Evolutionary conservation across 2,329 filamentous ascomycete genomes (phyloP).

Genomic region (Alternaria incomplexa): DNA sequence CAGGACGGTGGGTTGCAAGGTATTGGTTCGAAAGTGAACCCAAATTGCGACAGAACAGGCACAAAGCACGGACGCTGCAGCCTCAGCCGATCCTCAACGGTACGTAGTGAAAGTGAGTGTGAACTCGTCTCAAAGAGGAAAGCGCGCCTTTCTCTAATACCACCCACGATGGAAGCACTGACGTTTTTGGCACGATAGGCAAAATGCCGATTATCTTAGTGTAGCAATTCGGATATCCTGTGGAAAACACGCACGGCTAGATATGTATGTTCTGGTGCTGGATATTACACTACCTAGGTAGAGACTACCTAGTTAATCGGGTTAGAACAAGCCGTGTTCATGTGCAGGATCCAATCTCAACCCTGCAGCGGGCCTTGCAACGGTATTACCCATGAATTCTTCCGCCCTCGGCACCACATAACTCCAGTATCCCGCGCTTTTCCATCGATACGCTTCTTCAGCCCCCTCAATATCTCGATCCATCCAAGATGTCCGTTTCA

Average conservation of each 20-base stretch:
- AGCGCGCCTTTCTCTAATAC: not conserved
- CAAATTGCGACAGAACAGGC: not conserved
- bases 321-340: too few species aligned
- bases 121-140: not conserved
- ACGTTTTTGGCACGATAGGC: too few species aligned
- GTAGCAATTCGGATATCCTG: too few species aligned
- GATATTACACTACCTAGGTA: too few species aligned
- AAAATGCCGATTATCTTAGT: too few species aligned
- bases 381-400: not conserved
- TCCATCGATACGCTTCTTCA: not conserved
- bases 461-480: not conserved
- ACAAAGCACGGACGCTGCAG: not conserved
- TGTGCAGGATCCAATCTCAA: too few species aligned
- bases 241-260: too few species aligned
- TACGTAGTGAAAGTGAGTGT: not conserved
- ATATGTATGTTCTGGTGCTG: too few species aligned
- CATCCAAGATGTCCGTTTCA: not conserved
- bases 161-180: too few species aligned
- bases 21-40: not conserved
- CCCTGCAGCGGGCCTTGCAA: too few species aligned
- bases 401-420: not conserved
- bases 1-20: not conserved
- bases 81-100: not conserved
- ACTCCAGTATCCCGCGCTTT: not conserved
- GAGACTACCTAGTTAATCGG: too few species aligned